Base-by-base conservation (phyloP, 2,329 filamentous ascomycete species). In the Rhinocladiella similis region DNA sequence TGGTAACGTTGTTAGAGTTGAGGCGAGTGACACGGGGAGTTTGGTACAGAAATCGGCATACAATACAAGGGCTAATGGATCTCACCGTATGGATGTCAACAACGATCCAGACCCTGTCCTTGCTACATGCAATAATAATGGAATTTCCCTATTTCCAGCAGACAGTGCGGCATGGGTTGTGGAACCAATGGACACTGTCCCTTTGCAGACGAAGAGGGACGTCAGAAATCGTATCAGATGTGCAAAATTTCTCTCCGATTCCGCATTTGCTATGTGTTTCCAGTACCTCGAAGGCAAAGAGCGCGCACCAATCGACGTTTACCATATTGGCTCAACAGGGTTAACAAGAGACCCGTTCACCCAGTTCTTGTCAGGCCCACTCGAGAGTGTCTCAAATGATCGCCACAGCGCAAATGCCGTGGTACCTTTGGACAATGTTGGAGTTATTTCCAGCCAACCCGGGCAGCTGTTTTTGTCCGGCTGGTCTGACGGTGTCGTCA, bases 381-480 rank as follows among this genome's bases (percentile, higher is more conserved):
- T 49, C 14, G 22, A 48, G 12, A 39, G 9, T 5, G 29, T 20
- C 47, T 18, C 41, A 56, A 51, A 41, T 14, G 18, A 50, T 20
- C 52, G 60, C 38, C 57, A 67, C 25, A 66, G 67, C 47, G 62
- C 75, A 48, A 68, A 73, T 61, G 66, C 66, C 59, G 71, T 77
- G 41, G 68, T 69, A 13, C 70, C 73, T 18, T 64, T 77, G 13
- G 65, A 68, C 49, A 56, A 63, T 19, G 41, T 57, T 16, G 57
- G 60, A 1, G 55, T 57, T 10, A 66, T 60, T 3, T 57, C 59
- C 20, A 70, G 68, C 10, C 68, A 66, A 16, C 63, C 73, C 3
- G 79, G 80, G 2, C 70, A 82, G 46, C 69, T 83, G 0, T 86
- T 87, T 56, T 70, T 87, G 1, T 80, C 81, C 29, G 83, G 83